Evolutionary conservation across 139 green algal genomes (phyloP), one percentile per base, ranked within the genome.

Genomic region (Zygnema cylindricum): DNA sequence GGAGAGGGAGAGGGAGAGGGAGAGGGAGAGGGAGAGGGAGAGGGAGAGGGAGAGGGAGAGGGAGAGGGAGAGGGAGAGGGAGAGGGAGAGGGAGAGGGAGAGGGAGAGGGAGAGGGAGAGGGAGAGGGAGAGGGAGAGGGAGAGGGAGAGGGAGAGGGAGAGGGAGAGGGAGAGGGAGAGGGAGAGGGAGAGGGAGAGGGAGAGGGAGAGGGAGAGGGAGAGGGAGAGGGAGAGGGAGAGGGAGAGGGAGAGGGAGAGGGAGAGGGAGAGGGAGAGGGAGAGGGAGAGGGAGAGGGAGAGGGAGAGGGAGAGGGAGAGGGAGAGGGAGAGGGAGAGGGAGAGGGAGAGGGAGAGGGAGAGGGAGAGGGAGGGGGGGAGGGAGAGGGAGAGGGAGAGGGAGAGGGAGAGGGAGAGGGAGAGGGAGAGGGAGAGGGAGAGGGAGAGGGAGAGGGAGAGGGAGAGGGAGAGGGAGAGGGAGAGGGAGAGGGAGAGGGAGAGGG

Each of bases 11-110:
- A 78, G 16, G 71, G 21, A 69, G 11, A 38, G 71, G 71, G 11
- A 78, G 71, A 78, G 71, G 71, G 38, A 30, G 38, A 21, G 71
- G 71, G 71, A 63, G 71, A 78, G 71, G 71, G 38, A 69, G 38
- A 38, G 71, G 41, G 41, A 21, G 71, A n/a, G n/a, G n/a, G n/a
- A n/a, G 71, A 11, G 38, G 38, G 71, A 78, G 41, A 38, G 38
- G 71, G 71, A 78, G 16, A 36, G 21, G 71, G 1, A 69, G 38
- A 16, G 71, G 71, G 41, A 38, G 71, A 78, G 71, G 38, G 41
- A 38, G 71, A 25, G 40, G 38, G 71, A 38, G 71, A 43, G 71
- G 71, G 71, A 78, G 25, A 38, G 71, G 41, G 40, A 38, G 71
- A 38, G 25, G 38, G 25, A 23, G 16, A 36, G 38, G 41, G 41